Base-by-base conservation (phyloP, 805 yeast species). In the Saccharomyces paradoxus region DNA sequence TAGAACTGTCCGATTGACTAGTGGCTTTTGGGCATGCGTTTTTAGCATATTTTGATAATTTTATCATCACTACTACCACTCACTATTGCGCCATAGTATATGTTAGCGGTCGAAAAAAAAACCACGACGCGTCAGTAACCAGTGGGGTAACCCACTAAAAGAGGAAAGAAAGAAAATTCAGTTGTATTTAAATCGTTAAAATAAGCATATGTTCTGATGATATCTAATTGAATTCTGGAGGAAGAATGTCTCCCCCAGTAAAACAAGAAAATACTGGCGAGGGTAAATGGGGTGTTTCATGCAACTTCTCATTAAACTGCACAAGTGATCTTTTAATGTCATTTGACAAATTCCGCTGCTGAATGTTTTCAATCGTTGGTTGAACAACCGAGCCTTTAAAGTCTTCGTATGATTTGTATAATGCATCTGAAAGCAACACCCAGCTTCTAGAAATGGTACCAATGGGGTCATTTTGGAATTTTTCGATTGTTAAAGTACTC, bases 401-500 rank as follows among this genome's bases (percentile, higher is more conserved):
- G 60, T 89, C 96, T 58, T 78, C 82, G 8, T 89, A 84, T 0
- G 95, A 86, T 72, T 89, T 86, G 49, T 87, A 80, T 28, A 94
- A 89, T 0, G 95, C 83, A n/a, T 84, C 77, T 9, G 96, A 84
- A 65, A 94, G 89, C 58, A 94, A 73, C 26, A 96, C 90, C 97
- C 98, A 94, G 24, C 99, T 98, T 71, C 84, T 89, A 41, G 88
- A 71, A 53, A 94, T 77, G 0, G 97, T 86, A n/a, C 96, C 96
- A 51, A 91, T 62, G 4, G 99, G 98, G 68, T 94, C 98, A 46
- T 69, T 72, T 69, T 86, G 95, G 51, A 87, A 74, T 53, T 82
- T 82, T 58, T 86, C 88, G 9, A 87, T 62, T 6, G 86, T 81
- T 62, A 89, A 77, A 1, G 74, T 66, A 50, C 71, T 76, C 52